phyloP scores from a whole-genome alignment of 371 early-diverging fungal genomes.

The Rhizopus delemar region DNA sequence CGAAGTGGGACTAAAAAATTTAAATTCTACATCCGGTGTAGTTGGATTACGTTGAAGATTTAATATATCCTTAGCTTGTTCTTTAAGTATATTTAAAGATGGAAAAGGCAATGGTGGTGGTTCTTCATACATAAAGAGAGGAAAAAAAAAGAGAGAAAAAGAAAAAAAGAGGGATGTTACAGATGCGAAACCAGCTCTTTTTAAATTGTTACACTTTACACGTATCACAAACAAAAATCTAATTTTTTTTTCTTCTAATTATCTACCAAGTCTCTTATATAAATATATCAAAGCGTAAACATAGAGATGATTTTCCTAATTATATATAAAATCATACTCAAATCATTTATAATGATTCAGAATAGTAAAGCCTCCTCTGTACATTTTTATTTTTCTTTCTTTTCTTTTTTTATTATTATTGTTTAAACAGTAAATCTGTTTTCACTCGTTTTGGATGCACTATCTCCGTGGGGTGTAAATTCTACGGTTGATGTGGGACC shows the following conservation, averaged over 20 bases:
- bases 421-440: slow-evolving; percentile 27
- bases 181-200: neutral
- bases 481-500: slow-evolving; percentile 20
- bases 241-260: slow-evolving; percentile 3
- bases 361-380: neutral
- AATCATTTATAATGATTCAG: neutral
- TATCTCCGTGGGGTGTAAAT: slow-evolving; percentile 37
- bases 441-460: slow-evolving; percentile 26
- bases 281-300: neutral
- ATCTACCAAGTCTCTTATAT: slow-evolving; percentile 4
- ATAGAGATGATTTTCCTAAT: too few relatives aligned
- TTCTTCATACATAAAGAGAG: slow-evolving; percentile 16
- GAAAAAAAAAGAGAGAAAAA: slow-evolving; percentile 7
- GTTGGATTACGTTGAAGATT: slow-evolving; percentile 14
- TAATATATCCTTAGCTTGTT: slow-evolving; percentile 11
- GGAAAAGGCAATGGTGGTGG: slow-evolving; percentile 22
- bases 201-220: neutral
- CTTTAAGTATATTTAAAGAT: slow-evolving; percentile 21
- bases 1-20: slow-evolving; percentile 3
- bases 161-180: neutral
- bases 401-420: slow-evolving; percentile 2
- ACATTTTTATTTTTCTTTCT: slow-evolving; percentile 6
- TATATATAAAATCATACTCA: neutral
- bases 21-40: slow-evolving; percentile 19
- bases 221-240: neutral